Evolutionary conservation across 352 stramenopile genomes (phyloP), one percentile per base, ranked within the genome.

Genomic region (Phytopythium boreale): DNA sequence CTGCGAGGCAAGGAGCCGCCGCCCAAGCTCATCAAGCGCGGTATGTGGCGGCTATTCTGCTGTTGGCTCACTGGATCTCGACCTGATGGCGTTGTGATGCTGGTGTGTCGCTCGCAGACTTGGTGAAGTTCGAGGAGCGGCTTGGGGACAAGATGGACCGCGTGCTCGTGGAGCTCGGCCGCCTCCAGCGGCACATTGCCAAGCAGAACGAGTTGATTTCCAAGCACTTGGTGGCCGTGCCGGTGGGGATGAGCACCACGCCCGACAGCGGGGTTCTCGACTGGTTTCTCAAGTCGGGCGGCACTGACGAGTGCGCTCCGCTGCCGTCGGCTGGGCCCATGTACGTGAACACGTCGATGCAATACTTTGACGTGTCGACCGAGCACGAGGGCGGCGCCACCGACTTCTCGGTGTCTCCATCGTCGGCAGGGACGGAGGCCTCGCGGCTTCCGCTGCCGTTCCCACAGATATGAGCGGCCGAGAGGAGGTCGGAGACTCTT

Each of bases 1-100:
- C 67, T 69, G 20, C 76, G 77, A 20, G 55, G 50, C 3, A 85
- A 83, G 61, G 81, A 90, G 39, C 73, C 84, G 9, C 71, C 78
- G 20, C 58, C 82, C 12, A 92, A 92, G 61, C 56, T 89, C 56
- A 43, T 84, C 27, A 90, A 88, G 64, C 68, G 75, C 79, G 84
- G 84, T 89, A 61, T 8, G 67, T 61, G 17, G 9, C 43, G 26
- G 15, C n/a, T n/a, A 15, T 24, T 36, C 17, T 22, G 0, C 9
- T 24, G 20, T 44, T 27, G 17, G 37, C 31, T 57, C 15, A 37
- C 4, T 49, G 56, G 20, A 34, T 20, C 44, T 26, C 24, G 12
- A 31, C 11, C 46, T 52, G 4, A 52, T 22, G 22, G 44, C n/a
- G 44, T 27, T 12, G 39, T 49, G 20, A 2, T 22, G 43, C 0